Evolutionary conservation across 1,139 yeast genomes (phyloP).

Genomic region (Wickerhamiella infanticola): DNA sequence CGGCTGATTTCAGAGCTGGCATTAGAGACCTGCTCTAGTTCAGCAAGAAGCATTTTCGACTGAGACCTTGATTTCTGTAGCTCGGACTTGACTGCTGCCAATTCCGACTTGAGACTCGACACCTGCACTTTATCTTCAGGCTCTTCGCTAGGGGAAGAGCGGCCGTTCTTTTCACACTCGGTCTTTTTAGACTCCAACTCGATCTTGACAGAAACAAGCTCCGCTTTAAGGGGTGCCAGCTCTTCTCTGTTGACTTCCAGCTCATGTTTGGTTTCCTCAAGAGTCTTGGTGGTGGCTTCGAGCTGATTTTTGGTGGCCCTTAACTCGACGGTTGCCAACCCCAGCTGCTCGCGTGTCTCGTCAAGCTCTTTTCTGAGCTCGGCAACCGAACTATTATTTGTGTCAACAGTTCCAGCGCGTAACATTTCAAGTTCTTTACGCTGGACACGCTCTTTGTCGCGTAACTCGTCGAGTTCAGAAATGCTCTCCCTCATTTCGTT

Average conservation of each 20-base stretch:
- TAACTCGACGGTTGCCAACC: conserved; percentile 3
- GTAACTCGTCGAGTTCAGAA: conserved; percentile 12
- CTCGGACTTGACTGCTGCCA: background rate
- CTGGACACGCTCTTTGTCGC: background rate
- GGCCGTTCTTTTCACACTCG: background rate
- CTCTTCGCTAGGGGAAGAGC: background rate
- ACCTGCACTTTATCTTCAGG: background rate
- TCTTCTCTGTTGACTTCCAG: background rate
- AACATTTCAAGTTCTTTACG: background rate
- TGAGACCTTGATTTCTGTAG: background rate
- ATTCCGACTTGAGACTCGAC: background rate
- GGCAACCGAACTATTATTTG: conserved; percentile 9
- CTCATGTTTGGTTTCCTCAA: background rate
- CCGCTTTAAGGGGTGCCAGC: background rate
- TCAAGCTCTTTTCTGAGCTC: conserved; percentile 12
- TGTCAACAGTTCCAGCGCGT: background rate
- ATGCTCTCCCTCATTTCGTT: conserved; percentile 5
- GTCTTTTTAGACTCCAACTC: background rate
- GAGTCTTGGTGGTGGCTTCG: background rate
- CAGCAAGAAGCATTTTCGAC: background rate
- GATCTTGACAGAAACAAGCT: background rate
- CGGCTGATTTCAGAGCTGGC: conserved; percentile 15
- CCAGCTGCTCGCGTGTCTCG: conserved; percentile 7
- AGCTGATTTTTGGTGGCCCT: background rate
- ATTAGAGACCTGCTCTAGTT: background rate